phyloP scores from a whole-genome alignment of 306 rosid genomes.

The Rubus parviflorus region DNA sequence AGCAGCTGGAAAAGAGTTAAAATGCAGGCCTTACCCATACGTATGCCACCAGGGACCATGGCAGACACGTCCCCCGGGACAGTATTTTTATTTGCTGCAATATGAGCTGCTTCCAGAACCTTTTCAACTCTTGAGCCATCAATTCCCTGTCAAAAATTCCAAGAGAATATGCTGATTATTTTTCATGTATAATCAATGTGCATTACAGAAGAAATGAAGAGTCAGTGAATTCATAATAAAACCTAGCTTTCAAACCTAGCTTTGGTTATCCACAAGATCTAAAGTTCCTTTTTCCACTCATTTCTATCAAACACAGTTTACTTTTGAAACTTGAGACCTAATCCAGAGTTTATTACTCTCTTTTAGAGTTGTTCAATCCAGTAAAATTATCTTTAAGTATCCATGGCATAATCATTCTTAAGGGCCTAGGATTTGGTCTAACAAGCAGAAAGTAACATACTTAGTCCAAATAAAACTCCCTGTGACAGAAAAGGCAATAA shows the following conservation, averaged over 20 bases:
- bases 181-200: conserved; percentile 5
- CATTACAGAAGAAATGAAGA: background rate
- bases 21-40: conserved; percentile 65
- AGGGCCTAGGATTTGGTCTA: background rate
- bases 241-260: background rate
- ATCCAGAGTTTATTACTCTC: conserved; percentile 5
- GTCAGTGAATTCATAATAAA: background rate
- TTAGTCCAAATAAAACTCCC: background rate
- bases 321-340: conserved; percentile 4
- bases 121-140: conserved; percentile 98
- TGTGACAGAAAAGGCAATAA: background rate
- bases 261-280: background rate
- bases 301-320: conserved; percentile 6
- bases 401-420: background rate
- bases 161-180: conserved; percentile 3
- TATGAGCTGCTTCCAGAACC: conserved; percentile 82
- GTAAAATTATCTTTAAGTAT: background rate
- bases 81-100: conserved; percentile 94
- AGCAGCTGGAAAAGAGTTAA: conserved; percentile 14
- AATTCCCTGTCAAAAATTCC: conserved; percentile 57
- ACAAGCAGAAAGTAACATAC: background rate
- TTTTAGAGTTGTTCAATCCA: conserved; percentile 11
- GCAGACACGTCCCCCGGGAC: conserved; percentile 99
- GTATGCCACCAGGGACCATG: conserved; percentile 96
- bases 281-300: background rate